Base-by-base conservation (phyloP, 1,139 yeast species). In the Yamadazyma siamensis region DNA sequence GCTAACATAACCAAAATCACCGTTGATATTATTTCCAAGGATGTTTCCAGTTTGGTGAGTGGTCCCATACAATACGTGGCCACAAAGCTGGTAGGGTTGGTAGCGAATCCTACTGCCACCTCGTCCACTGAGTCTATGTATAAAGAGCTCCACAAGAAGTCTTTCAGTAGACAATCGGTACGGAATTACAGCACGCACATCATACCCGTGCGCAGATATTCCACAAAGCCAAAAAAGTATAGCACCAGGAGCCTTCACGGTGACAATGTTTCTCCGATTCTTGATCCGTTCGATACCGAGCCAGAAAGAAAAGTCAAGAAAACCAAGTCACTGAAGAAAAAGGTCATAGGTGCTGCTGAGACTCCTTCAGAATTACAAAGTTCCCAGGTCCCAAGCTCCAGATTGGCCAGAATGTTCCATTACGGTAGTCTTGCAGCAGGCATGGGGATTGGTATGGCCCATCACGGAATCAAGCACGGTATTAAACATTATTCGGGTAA, bases 401-500 rank as follows among this genome's bases (percentile, higher is more conserved):
- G 96, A 47, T 59, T 91, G 21, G 87, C 89, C 12, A 71, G 99
- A 39, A 69, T 91, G 31, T 86, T 88, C 53, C 98, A 91, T 56
- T 91, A 89, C 53, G 97, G 98, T 5, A 68, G 87, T 3, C 65
- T 91, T 27, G 98, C 97, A 1, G 95, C 97, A 0, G 88, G 94
- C 1, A 78, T 91, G 52, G 95, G 96, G 1, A 46, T 86, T 15
- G 91, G 94, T 21, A 94, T 87, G 21, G 79, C 95, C 2, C 66
- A 78, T 16, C 94, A 88, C 45, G 83, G 94, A 2, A 54, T 89
- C 29, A 74, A 80, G 36, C 78, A 88, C 29, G n/a, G n/a, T n/a
- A n/a, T n/a, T n/a, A n/a, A n/a, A n/a, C n/a, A n/a, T n/a, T 71
- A 78, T 34, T 81, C 86, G 0, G 55, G 66, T 16, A 71, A 69